Conservation (phyloP, 805 yeast genomes). For the Myxozyma nipponensis region DNA sequence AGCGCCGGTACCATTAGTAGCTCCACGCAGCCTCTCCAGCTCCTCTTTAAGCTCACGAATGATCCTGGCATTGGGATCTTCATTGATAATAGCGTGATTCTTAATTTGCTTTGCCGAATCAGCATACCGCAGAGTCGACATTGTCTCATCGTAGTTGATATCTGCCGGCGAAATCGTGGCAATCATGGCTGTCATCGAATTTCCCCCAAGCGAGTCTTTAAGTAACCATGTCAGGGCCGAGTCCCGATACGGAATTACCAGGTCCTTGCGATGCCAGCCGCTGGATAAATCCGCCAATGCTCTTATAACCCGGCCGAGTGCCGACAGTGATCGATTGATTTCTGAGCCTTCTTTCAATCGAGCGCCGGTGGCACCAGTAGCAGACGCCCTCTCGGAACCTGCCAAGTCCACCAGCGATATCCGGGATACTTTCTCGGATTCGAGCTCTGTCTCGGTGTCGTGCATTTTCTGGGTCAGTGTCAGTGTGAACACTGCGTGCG, state of each 20-base stretch:
- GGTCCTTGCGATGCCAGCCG: constrained; percentile 34
- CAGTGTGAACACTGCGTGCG: constrained; percentile 74
- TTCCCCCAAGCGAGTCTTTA: constrained; percentile 75
- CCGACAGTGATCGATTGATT: constrained; percentile 73
- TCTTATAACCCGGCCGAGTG: constrained; percentile 66
- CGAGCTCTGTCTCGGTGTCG: constrained; percentile 34
- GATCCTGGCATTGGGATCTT: constrained; percentile 35
- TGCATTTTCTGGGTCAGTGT: constrained; percentile 54
- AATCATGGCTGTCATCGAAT: constrained; percentile 82
- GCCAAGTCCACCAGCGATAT: constrained; percentile 75
- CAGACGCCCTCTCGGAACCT: constrained; percentile 68
- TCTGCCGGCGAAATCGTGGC: constrained; percentile 81
- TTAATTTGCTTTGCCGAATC: constrained; percentile 67
- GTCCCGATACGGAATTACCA: constrained; percentile 59
- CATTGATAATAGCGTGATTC: constrained; percentile 55
- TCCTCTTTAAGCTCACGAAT: constrained; percentile 32
- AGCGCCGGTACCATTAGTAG: neutral
- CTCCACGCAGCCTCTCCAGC: constrained; percentile 24
- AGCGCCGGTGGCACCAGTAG: constrained; percentile 55
- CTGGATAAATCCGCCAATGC: constrained; percentile 57
- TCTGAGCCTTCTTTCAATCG: constrained; percentile 57
- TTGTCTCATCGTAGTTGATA: constrained; percentile 58
- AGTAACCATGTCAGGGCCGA: constrained; percentile 70
- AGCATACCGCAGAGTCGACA: constrained; percentile 73
- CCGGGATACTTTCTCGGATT: constrained; percentile 49